Evolutionary conservation across 495 filamentous ascomycete species (phyloP).

Genomic region (Podospora tetraspora): DNA sequence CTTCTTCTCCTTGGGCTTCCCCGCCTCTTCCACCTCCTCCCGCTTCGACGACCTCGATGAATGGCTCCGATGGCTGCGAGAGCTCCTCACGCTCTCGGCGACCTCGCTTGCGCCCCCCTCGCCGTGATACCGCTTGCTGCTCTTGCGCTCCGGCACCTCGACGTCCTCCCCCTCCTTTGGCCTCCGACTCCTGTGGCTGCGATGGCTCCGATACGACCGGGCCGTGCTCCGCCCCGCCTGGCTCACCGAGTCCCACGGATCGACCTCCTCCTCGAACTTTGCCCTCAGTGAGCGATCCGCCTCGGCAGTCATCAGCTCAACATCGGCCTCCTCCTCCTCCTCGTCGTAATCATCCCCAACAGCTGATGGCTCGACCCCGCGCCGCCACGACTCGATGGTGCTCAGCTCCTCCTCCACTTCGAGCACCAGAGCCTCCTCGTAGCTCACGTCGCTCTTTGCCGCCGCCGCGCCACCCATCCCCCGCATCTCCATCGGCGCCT

Average conservation of each 20-base stretch:
- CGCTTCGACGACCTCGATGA: constrained; percentile 25
- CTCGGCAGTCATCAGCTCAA: constrained; percentile 77
- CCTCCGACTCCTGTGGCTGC: constrained; percentile 27
- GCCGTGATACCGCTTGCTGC: constrained; percentile 25
- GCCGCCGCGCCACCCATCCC: constrained; percentile 10
- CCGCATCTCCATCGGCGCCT: constrained; percentile 51
- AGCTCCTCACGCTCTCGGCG: constrained; percentile 29
- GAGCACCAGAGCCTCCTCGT: constrained; percentile 48
- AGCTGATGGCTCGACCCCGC: constrained; percentile 55
- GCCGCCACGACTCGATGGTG: constrained; percentile 73
- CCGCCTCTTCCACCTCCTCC: constrained; percentile 31
- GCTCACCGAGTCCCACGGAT: constrained; percentile 28
- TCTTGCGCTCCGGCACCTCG: constrained; percentile 27
- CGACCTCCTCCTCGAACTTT: constrained; percentile 26
- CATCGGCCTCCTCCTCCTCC: constrained; percentile 57
- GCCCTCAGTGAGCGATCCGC: constrained; percentile 55
- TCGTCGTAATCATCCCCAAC: constrained; percentile 49
- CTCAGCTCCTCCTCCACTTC: constrained; percentile 45
- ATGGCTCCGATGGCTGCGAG: constrained; percentile 14
- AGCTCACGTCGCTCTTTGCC: constrained; percentile 14
- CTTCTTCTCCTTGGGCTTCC: constrained; percentile 34
- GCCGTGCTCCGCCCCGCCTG: constrained; percentile 19
- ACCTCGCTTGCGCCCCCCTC: constrained; percentile 14
- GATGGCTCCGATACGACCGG: constrained; percentile 21
- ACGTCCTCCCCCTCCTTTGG: constrained; percentile 20